Evolutionary conservation across 768 basidiomycete species (phyloP), one percentile per base, ranked within the genome.

Genomic region (Pulveroboletus ravenelii): DNA sequence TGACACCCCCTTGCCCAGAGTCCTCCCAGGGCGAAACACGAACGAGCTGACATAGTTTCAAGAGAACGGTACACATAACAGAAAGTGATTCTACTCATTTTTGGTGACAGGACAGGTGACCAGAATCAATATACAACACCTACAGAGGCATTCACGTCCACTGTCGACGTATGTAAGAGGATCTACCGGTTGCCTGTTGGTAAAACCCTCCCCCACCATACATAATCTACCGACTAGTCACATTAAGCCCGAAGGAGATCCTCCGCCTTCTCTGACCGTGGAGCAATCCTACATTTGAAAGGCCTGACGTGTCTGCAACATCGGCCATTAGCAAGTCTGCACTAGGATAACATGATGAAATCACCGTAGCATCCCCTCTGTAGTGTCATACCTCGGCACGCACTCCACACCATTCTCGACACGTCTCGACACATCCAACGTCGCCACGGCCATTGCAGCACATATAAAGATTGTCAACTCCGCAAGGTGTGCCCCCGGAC

Each of bases 251-350:
- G 25, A 34, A 59, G 54, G 7, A 59, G 45, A 10, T 32, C 48
- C 20, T 48, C 47, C 9, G 45, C 51, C 20, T 36, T 40, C 23
- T 44, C 23, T 1, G 56, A 54, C 6, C 54, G 51, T 2, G 39
- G 14, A 7, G 5, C 17, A n/a, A 56, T 46, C 20, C 9, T 23
- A 46, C 53, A 52, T 31, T 59, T 53, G 46, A 60, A 59, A n/a
- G 50, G 58, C 17, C 30, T 30, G 12, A 46, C 18, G 27, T 42
- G 43, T 13, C 58, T 60, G 25, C 1, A 17, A 44, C 5, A 1
- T 17, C 12, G 37, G 5, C 12, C 13, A 8, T 14, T 27, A 14
- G 4, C 1, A 32, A n/a, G 20, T 10, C 1, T 7, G 10, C 30
- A 17, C 14, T 9, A 20, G n/a, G 9, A 14, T 5, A 10, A 40